These are phyloP conservation scores for Dendryphion nanum DNA, from an alignment of 2,329 filamentous ascomycete species.

Conservation along the genomic window DNA sequence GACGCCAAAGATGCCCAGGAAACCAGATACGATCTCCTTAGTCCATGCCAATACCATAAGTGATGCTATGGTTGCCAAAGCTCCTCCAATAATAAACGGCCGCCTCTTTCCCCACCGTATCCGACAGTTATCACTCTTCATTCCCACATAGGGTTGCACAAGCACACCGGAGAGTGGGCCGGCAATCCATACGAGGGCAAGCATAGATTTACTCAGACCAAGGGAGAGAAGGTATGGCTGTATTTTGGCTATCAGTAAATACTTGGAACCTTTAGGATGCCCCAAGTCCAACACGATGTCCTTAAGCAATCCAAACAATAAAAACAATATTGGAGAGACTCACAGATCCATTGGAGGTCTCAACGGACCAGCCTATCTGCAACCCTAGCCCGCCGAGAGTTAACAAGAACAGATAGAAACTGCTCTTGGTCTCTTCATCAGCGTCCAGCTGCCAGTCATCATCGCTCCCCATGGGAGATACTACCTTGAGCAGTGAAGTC, in stretches of 20 bases:
- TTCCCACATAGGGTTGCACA: constrained; percentile 55
- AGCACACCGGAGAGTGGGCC: constrained; percentile 54
- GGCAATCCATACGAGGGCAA: constrained; percentile 56
- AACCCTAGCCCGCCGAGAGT: constrained; percentile 83
- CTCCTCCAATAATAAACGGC: constrained; percentile 53
- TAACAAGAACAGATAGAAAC: constrained; percentile 81
- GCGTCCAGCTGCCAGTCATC: constrained; percentile 46
- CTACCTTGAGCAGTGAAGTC: constrained; percentile 31
- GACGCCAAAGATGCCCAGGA: constrained; percentile 70
- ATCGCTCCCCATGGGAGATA: constrained; percentile 27
- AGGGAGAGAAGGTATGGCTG: constrained; percentile 54
- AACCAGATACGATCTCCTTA: constrained; percentile 57
- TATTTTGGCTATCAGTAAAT: too few species aligned
- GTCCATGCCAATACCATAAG: constrained; percentile 53
- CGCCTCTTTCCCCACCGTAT: constrained; percentile 50
- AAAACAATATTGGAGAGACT: too few species aligned
- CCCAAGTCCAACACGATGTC: too few species aligned
- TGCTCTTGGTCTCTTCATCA: constrained; percentile 69
- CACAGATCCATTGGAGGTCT: constrained; percentile 85
- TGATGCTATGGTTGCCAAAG: constrained; percentile 49
- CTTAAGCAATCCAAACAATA: too few species aligned
- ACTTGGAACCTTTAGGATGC: too few species aligned
- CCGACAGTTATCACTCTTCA: constrained; percentile 52
- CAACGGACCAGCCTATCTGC: constrained; percentile 94
- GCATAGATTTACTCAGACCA: constrained; percentile 52